Evolutionary conservation across 768 basidiomycete genomes (phyloP), one percentile per base, ranked within the genome.

Genomic region (Calocybe gangraenosa): DNA sequence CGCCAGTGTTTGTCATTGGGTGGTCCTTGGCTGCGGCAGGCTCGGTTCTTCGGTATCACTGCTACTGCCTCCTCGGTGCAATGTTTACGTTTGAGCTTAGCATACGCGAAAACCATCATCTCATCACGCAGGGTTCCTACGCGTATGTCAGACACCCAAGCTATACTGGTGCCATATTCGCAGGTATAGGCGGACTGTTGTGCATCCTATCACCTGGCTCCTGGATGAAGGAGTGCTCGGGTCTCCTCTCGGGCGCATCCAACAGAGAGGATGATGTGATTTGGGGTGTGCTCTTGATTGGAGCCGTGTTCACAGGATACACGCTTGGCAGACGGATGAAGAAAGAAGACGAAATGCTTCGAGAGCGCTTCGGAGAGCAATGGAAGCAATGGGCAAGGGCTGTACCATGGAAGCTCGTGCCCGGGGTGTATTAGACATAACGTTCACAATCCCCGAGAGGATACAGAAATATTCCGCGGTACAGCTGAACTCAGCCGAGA

Each of bases 11-110:
- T 22, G 18, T 46, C 37, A 2, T 55, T 3, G 56, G 50, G 2
- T 52, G 47, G 43, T 44, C 43, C 7, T 22, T 51, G 3, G 42
- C 45, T 15, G 4, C 49, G 9, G 15, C 31, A n/a, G 51, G 47
- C 3, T 18, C 46, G 2, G 14, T 35, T 6, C 37, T 54, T 48
- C 20, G 75, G 18, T 37, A 64, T 3, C 51, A 50, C 46, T 74
- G 66, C 48, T 73, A 65, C 52, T 63, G 49, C 18, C 53, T 54
- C 18, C 57, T 75, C 15, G 70, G 67, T 18, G 28, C 45, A 14
- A 50, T 64, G 15, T 73, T 72, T 58, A 74, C 70, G 19, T 71
- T 70, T 46, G 62, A 71, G 35, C 53, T 70, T 25, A 62, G 61
- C 47, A 53, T 60, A 10, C 48, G 51, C 20, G 47, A 51, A 15